Percentiles rank a stretch among this genome's conserved stretches.
phyloP scores from a whole-genome alignment of 192 early-diverging fungal genomes.

The Coemansia sp. region DNA sequence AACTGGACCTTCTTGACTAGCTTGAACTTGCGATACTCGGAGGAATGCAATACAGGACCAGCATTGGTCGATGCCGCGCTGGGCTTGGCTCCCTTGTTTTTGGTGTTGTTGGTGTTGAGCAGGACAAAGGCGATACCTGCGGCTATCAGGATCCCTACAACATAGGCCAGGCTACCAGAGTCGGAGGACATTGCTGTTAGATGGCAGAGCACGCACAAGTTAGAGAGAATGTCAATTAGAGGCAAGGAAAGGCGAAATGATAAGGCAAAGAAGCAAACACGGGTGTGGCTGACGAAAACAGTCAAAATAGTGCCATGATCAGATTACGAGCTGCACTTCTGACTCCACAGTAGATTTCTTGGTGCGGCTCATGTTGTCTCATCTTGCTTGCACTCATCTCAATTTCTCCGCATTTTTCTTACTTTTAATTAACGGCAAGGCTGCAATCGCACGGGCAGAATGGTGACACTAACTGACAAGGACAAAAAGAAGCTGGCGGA shows the following conservation, averaged over 20 bases:
- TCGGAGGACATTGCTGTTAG: constrained; percentile 20
- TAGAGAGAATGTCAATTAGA: background rate
- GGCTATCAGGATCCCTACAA: constrained; percentile 40
- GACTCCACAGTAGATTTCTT: background rate
- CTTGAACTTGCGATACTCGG: constrained; percentile 76
- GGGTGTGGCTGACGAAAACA: background rate
- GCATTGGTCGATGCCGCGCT: background rate
- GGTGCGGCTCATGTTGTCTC: background rate
- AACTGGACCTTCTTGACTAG: constrained; percentile 77
- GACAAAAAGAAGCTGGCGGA: constrained; percentile 69
- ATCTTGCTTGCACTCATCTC: background rate
- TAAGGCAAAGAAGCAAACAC: background rate
- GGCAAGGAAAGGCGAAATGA: background rate
- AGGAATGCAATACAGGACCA: constrained; percentile 64
- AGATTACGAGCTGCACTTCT: background rate
- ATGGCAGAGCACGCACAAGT: background rate
- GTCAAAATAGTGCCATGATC: background rate
- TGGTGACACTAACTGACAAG: constrained; percentile 55
- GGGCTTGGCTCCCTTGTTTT: constrained; percentile 10
- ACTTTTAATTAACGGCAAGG: background rate
- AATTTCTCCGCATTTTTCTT: background rate
- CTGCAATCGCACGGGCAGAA: constrained; percentile 5
- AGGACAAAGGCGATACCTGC: constrained; percentile 45
- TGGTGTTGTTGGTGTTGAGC: constrained; percentile 8
- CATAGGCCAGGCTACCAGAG: constrained; percentile 26